These are phyloP conservation scores for Chiua sp. DNA, from an alignment of 1,284 basidiomycete species.

Conservation along the genomic window DNA sequence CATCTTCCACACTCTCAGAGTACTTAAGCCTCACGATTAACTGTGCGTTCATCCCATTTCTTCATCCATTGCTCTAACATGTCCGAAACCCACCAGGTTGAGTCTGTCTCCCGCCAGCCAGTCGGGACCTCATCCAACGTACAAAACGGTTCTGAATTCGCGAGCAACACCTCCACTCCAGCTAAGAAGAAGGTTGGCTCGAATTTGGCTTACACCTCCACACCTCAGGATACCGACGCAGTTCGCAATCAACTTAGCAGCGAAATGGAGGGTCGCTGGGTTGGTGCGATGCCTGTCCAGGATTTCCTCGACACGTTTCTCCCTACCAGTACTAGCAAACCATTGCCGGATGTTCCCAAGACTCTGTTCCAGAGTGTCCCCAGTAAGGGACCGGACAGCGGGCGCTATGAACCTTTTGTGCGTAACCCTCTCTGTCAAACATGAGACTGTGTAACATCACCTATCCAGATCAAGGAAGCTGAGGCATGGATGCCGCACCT, in stretches of 20 bases:
- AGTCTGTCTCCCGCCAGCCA: background rate
- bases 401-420: background rate
- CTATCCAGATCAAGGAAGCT: background rate
- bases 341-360: background rate
- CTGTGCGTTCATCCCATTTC: too few relatives aligned
- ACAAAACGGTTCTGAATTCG: background rate
- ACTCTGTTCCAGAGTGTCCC: conserved; percentile 1
- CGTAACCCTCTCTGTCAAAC: background rate
- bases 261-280: background rate
- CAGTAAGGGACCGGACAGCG: background rate
- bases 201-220: background rate
- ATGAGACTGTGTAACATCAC: background rate
- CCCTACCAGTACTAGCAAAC: background rate
- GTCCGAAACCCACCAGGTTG: background rate
- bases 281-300: background rate
- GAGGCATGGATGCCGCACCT: background rate
- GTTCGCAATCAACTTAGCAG: background rate
- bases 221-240: background rate
- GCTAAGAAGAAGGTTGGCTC: background rate
- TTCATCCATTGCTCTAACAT: background rate
- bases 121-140: too few relatives aligned
- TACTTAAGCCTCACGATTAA: too few relatives aligned
- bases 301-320: background rate
- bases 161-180: background rate
- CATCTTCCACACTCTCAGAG: too few relatives aligned